phyloP scores from a whole-genome alignment of 2,329 filamentous ascomycete species.

The Pestalotiopsis sp. region DNA sequence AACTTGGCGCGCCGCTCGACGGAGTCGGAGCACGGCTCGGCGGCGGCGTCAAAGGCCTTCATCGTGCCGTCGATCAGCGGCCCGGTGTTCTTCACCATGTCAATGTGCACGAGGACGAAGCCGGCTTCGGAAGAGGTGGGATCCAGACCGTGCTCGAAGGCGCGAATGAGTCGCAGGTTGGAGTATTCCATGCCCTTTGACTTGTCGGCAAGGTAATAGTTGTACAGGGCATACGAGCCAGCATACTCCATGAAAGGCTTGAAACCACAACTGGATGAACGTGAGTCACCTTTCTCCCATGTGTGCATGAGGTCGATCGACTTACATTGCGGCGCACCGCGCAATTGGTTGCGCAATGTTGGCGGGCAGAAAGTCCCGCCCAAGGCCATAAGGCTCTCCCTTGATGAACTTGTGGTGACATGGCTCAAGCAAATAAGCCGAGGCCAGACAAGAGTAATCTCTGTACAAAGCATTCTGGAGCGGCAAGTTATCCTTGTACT shows the following conservation, averaged over 20 bases:
- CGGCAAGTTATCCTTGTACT: conserved; percentile 72
- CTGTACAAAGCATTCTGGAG: conserved; percentile 85
- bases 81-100: conserved; percentile 90
- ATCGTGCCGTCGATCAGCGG: conserved; percentile 75
- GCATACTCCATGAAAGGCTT: conserved; percentile 92
- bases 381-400: conserved; percentile 78
- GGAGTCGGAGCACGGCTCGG: background rate
- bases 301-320: conserved; percentile 26
- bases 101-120: conserved; percentile 91
- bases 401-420: conserved; percentile 77
- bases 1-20: conserved; percentile 40
- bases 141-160: conserved; percentile 88
- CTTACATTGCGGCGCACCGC: conserved; percentile 83
- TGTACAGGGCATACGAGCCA: conserved; percentile 70
- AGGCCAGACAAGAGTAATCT: conserved; percentile 92
- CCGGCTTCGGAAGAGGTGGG: conserved; percentile 88
- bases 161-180: conserved; percentile 82
- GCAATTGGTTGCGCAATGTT: conserved; percentile 82
- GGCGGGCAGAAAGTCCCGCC: conserved; percentile 71
- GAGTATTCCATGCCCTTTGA: conserved; percentile 59
- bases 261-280: conserved; percentile 61
- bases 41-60: conserved; percentile 52
- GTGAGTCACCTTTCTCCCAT: background rate
- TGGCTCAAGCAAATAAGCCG: conserved; percentile 87
- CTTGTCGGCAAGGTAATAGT: conserved; percentile 65